Percentiles rank a stretch among this genome's conserved stretches.
Conservation (phyloP, 1,284 basidiomycete species). For the Takashimella koratensis region DNA sequence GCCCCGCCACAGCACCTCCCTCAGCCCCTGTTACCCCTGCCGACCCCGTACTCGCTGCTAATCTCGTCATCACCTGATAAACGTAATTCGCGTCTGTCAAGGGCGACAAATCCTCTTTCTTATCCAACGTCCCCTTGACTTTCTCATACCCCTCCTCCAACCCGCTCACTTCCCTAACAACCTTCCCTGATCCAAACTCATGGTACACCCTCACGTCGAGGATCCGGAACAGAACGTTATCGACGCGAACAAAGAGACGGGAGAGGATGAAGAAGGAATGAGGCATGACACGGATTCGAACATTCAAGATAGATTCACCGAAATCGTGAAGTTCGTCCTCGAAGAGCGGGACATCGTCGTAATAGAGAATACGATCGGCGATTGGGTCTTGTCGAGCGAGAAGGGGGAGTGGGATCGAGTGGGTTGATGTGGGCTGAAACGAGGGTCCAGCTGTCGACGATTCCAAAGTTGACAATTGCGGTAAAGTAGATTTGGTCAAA, state of each 20-base stretch:
- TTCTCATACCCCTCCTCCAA: slow-evolving; percentile 84
- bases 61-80: slow-evolving; percentile 64
- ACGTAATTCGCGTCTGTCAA: slow-evolving; percentile 87
- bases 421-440: slow-evolving; percentile 56
- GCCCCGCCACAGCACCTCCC: not conserved
- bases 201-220: slow-evolving; percentile 90
- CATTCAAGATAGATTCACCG: slow-evolving; percentile 73
- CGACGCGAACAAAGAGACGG: slow-evolving; percentile 90
- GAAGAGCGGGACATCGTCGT: slow-evolving; percentile 85
- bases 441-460: slow-evolving; percentile 11
- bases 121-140: slow-evolving; percentile 76
- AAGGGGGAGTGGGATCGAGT: slow-evolving; percentile 73
- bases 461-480: not conserved
- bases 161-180: slow-evolving; percentile 80
- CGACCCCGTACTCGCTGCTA: slow-evolving; percentile 55
- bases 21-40: not conserved
- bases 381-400: slow-evolving; percentile 79
- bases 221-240: slow-evolving; percentile 87
- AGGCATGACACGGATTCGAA: slow-evolving; percentile 94
- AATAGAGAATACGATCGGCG: slow-evolving; percentile 69
- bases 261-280: slow-evolving; percentile 88
- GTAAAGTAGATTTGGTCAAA: slow-evolving; percentile 1
- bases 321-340: slow-evolving; percentile 95
- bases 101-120: slow-evolving; percentile 77
- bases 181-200: slow-evolving; percentile 58